Percentiles rank a stretch among this genome's conserved stretches.
Evolutionary conservation across 75 land plant genomes (phyloP).

Genomic region (Picea sitchensis): DNA sequence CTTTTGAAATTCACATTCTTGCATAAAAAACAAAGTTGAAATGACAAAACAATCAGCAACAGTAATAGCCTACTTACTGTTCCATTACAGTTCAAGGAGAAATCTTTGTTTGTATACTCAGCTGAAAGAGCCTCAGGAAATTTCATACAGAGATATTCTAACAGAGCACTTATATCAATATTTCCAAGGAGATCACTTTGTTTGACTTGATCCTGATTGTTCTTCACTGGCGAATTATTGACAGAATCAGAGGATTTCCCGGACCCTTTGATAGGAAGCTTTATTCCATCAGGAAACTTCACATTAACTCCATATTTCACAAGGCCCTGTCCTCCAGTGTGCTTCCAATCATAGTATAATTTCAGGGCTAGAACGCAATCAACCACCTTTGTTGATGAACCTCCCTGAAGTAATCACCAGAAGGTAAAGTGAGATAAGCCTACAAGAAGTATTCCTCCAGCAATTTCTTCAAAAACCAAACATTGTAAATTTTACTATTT

Average conservation of each 20-base stretch:
- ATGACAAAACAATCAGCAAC: not conserved
- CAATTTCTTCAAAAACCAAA: not conserved
- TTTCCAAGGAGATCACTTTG: conserved; percentile 11
- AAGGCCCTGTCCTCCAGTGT: conserved; percentile 55
- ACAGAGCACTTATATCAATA: conserved; percentile 1
- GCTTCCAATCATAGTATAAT: conserved; percentile 69
- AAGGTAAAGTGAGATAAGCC: not conserved
- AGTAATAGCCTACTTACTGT: not conserved
- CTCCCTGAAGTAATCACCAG: conserved; percentile 31
- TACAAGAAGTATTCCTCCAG: not conserved
- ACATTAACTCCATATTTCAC: conserved; percentile 60
- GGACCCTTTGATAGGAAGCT: conserved; percentile 4
- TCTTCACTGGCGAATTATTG: not conserved
- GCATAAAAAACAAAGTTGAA: not conserved
- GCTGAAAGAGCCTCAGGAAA: conserved; percentile 3
- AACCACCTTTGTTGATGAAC: conserved; percentile 53
- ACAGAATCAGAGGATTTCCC: conserved; percentile 4
- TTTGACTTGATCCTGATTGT: conserved; percentile 6
- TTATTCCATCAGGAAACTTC: conserved; percentile 25
- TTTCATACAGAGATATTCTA: conserved; percentile 10
- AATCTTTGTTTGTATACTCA: not conserved
- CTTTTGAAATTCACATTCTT: not conserved
- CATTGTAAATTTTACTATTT: not conserved
- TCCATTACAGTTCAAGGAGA: conserved; percentile 4
- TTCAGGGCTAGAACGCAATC: conserved; percentile 67